A percentile compares a stretch with the other conserved stretches of the same genome.
Evolutionary conservation across 1,139 yeast genomes (phyloP).

Genomic region (Wickerhamomyces sp.): DNA sequence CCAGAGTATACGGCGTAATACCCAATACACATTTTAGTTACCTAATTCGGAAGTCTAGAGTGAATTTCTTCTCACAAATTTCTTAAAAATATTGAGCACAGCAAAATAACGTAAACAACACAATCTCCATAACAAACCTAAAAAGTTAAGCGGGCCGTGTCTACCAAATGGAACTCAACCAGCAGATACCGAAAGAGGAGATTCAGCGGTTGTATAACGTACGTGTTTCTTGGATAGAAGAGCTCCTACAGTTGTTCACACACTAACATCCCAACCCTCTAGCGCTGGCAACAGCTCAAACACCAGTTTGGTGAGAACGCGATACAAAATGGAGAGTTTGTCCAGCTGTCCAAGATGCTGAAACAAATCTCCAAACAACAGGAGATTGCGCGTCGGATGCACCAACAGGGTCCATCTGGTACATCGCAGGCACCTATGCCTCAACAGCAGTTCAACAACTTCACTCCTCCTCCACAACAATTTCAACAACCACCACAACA

Average conservation of each 20-base stretch:
- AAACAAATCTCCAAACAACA: slow-evolving; percentile 49
- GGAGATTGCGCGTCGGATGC: slow-evolving; percentile 28
- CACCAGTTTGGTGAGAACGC: slow-evolving; percentile 64
- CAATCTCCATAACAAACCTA: slow-evolving; percentile 1
- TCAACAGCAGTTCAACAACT: neutral
- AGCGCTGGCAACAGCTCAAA: slow-evolving; percentile 60
- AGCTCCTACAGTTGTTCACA: too few species aligned
- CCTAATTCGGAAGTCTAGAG: slow-evolving; percentile 9
- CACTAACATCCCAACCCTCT: slow-evolving; percentile 1
- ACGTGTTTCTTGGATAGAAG: slow-evolving; percentile 8
- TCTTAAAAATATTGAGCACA: too few species aligned
- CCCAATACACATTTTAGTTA: neutral
- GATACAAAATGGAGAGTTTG: slow-evolving; percentile 54
- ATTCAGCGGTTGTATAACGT: slow-evolving; percentile 21
- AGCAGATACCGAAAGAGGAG: slow-evolving; percentile 22
- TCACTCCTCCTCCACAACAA: neutral
- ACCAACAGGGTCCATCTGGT: slow-evolving; percentile 18
- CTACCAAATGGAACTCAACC: slow-evolving; percentile 18
- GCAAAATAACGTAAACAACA: neutral
- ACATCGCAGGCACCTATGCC: slow-evolving; percentile 2
- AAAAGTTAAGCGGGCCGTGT: slow-evolving; percentile 1
- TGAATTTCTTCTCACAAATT: too few species aligned
- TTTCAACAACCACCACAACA: slow-evolving; percentile 1
- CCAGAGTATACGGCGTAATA: slow-evolving; percentile 32
- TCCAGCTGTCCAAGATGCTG: slow-evolving; percentile 51